These are phyloP conservation scores for Hamigera avellanea DNA, from an alignment of 495 filamentous ascomycete species.

Conservation along the genomic window DNA sequence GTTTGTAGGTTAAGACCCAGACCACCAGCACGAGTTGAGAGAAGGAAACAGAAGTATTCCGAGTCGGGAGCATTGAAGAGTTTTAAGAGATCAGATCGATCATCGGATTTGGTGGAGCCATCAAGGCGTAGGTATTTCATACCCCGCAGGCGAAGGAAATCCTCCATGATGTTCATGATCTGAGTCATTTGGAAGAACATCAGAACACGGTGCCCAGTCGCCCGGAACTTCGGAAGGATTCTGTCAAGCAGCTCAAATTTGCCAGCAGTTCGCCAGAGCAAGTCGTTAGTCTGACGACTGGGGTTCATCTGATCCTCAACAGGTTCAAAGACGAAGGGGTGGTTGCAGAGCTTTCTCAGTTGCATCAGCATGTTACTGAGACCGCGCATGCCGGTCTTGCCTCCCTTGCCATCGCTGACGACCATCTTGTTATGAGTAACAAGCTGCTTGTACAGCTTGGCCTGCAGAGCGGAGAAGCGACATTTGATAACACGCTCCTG, in stretches of 20 bases:
- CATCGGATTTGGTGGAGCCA: conserved; percentile 93
- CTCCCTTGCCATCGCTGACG: conserved; percentile 89
- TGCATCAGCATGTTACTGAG: conserved; percentile 99
- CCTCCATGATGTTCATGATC: conserved; percentile 99
- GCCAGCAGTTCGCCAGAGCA: conserved; percentile 90
- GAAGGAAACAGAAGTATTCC: conserved; percentile 91
- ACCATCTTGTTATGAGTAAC: conserved; percentile 87
- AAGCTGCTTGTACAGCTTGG: conserved; percentile 91
- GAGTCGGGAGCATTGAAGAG: conserved; percentile 84
- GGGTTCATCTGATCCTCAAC: conserved; percentile 99
- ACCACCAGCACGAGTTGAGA: conserved; percentile 98
- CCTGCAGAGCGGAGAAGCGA: conserved; percentile 89
- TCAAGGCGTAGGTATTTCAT: conserved; percentile 84
- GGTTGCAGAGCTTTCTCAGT: conserved; percentile 95
- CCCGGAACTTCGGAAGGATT: conserved; percentile 83
- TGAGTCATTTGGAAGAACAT: conserved; percentile 99
- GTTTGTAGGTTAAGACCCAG: conserved; percentile 93
- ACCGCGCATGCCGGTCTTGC: conserved; percentile 89
- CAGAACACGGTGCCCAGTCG: conserved; percentile 79
- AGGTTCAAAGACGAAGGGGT: conserved; percentile 96
- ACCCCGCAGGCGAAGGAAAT: conserved; percentile 77
- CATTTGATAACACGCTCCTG: conserved; percentile 98
- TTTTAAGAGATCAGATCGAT: conserved; percentile 81
- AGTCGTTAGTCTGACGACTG: conserved; percentile 69
- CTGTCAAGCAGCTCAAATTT: conserved; percentile 96